Conservation (phyloP, 148 eudicot species). For the Nyssa sinensis region DNA sequence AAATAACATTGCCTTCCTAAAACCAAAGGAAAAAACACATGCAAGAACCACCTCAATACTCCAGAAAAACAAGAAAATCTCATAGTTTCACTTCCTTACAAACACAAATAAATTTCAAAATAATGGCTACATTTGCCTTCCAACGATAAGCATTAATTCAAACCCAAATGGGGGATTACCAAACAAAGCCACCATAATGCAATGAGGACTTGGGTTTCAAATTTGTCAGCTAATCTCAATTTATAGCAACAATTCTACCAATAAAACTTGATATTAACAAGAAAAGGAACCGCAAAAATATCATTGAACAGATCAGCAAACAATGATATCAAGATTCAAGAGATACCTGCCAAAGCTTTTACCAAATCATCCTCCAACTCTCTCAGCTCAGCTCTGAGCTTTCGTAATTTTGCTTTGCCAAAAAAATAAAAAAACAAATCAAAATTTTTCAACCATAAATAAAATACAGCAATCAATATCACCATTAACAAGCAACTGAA, state of each 20-base stretch:
- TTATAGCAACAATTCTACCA: background rate
- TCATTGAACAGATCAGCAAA: background rate
- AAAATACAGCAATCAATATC: background rate
- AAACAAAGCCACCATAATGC: background rate
- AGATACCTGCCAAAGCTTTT: constrained; percentile 81
- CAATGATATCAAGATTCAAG: constrained; percentile 1
- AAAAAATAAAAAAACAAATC: background rate
- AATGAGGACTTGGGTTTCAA: too few relatives aligned
- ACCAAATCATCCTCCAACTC: constrained; percentile 72
- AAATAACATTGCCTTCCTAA: too few relatives aligned
- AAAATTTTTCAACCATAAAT: background rate
- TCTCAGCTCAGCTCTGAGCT: constrained; percentile 71
- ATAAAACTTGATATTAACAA: background rate
- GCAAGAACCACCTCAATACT: too few relatives aligned
- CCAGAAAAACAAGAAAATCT: too few relatives aligned
- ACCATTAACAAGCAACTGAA: background rate
- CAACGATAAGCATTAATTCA: background rate
- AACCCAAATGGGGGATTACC: background rate
- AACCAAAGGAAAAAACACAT: too few relatives aligned
- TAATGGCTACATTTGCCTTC: background rate
- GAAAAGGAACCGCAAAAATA: background rate
- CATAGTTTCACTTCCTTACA: too few relatives aligned
- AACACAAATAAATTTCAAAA: too few relatives aligned
- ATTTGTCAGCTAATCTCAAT: background rate
- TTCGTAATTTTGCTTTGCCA: constrained; percentile 46